phyloP scores from a whole-genome alignment of 805 yeast species.

The Ogataea methanolica region DNA sequence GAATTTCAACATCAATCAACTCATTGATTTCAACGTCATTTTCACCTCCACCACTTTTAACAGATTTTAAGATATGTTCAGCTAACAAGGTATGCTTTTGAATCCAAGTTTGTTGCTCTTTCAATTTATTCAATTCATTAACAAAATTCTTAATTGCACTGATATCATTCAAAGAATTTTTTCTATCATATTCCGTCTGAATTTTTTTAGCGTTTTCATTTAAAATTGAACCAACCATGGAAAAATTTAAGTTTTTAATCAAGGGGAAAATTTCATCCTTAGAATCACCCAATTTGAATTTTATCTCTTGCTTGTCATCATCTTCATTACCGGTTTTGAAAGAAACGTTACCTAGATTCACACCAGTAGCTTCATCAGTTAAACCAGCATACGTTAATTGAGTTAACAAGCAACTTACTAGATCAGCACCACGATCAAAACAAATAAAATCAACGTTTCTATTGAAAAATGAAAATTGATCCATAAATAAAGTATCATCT shows the following conservation, averaged over 20 bases:
- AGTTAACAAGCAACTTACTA: constrained; percentile 61
- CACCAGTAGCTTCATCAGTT: constrained; percentile 63
- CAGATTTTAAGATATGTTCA: constrained; percentile 48
- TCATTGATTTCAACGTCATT: constrained; percentile 12
- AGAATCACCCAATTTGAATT: constrained; percentile 24
- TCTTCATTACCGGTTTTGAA: constrained; percentile 13
- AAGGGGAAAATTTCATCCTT: constrained; percentile 46
- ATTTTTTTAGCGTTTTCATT: constrained; percentile 67
- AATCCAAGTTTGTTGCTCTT: constrained; percentile 61
- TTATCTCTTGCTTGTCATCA: constrained; percentile 4
- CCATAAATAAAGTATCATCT: constrained; percentile 31
- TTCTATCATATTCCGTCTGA: constrained; percentile 61
- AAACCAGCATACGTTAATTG: constrained; percentile 84
- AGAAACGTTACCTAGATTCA: constrained; percentile 36
- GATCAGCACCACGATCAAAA: constrained; percentile 74
- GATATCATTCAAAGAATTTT: constrained; percentile 52
- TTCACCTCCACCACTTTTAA: constrained; percentile 14
- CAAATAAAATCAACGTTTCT: constrained; percentile 67
- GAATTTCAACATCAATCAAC: constrained; percentile 15
- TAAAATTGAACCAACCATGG: constrained; percentile 68
- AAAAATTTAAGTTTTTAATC: constrained; percentile 68
- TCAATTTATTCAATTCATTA: constrained; percentile 60
- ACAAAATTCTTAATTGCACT: constrained; percentile 71
- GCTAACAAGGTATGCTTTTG: constrained; percentile 73
- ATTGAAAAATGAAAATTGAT: constrained; percentile 30